Evolutionary conservation across 2,329 filamentous ascomycete genomes (phyloP).

Genomic region (Coniochaeta sp.): DNA sequence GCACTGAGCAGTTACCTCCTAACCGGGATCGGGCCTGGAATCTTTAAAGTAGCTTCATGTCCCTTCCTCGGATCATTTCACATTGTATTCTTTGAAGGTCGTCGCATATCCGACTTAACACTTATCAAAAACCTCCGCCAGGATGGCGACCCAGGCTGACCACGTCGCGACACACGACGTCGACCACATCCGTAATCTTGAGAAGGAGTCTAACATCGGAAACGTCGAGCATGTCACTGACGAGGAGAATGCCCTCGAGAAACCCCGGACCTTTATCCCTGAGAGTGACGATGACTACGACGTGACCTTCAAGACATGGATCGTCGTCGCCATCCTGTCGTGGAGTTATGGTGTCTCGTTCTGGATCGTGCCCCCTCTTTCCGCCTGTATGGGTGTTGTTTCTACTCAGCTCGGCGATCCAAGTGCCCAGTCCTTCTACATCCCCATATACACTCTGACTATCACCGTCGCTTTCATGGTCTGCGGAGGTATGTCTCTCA

Average conservation of each 20-base stretch:
- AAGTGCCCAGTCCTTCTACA: constrained; percentile 22
- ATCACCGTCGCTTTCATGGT: constrained; percentile 33
- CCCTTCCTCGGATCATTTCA: background rate
- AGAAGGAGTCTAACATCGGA: background rate
- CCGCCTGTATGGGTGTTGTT: constrained; percentile 19
- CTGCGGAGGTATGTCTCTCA: constrained; percentile 17
- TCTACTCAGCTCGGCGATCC: constrained; percentile 26
- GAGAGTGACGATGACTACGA: constrained; percentile 25
- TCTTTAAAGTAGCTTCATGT: background rate
- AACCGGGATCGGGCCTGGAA: background rate
- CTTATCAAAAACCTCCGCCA: background rate
- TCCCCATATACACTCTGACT: constrained; percentile 29
- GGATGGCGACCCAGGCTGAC: background rate
- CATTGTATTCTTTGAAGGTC: too few relatives aligned
- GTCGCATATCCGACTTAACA: background rate
- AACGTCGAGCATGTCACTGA: background rate
- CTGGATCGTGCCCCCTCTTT: constrained; percentile 27
- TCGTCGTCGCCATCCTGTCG: constrained; percentile 27
- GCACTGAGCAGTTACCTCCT: background rate
- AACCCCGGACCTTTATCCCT: constrained; percentile 15
- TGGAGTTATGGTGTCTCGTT: constrained; percentile 28
- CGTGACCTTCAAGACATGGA: constrained; percentile 31
- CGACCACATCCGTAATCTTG: background rate
- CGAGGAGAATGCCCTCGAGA: background rate
- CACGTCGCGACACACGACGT: background rate